Conservation (phyloP, 2,329 filamentous ascomycete genomes). For the Colletotrichum ledebouriae region DNA sequence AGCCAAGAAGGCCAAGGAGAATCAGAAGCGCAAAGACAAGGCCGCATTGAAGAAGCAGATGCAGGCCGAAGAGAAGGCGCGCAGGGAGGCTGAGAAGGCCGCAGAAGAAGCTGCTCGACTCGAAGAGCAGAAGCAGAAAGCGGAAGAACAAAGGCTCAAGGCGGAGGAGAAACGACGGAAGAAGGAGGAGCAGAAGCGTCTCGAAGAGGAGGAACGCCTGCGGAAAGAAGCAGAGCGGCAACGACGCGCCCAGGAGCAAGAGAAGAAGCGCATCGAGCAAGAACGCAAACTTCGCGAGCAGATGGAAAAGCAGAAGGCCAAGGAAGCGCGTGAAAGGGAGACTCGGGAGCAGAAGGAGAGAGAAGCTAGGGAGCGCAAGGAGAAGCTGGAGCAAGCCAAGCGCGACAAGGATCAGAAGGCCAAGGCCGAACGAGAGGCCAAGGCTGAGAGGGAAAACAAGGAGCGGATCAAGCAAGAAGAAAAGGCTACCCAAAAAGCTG, state of each 20-base stretch:
- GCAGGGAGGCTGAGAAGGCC: conserved; percentile 88
- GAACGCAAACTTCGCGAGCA: conserved; percentile 81
- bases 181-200: conserved; percentile 89
- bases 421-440: conserved; percentile 49
- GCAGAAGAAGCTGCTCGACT: conserved; percentile 85
- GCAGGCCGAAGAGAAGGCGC: conserved; percentile 91
- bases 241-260: conserved; percentile 84
- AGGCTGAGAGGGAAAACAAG: conserved; percentile 54
- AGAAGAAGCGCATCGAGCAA: conserved; percentile 85
- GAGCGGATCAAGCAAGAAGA: conserved; percentile 60
- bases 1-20: conserved; percentile 93
- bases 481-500: conserved; percentile 55
- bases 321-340: conserved; percentile 86
- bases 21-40: conserved; percentile 95
- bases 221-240: conserved; percentile 89
- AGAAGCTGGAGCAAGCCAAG: conserved; percentile 70
- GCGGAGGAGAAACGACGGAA: conserved; percentile 93
- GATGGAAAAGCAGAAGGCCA: conserved; percentile 79
- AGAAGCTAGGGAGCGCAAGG: conserved; percentile 69
- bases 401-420: conserved; percentile 65
- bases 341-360: conserved; percentile 76
- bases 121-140: conserved; percentile 81
- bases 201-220: conserved; percentile 88
- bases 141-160: conserved; percentile 84
- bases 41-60: conserved; percentile 89